A percentile compares a stretch with the other conserved stretches of the same genome.
Evolutionary conservation across 257 asterid genomes (phyloP).

Genomic region (Solanum clarkiae): DNA sequence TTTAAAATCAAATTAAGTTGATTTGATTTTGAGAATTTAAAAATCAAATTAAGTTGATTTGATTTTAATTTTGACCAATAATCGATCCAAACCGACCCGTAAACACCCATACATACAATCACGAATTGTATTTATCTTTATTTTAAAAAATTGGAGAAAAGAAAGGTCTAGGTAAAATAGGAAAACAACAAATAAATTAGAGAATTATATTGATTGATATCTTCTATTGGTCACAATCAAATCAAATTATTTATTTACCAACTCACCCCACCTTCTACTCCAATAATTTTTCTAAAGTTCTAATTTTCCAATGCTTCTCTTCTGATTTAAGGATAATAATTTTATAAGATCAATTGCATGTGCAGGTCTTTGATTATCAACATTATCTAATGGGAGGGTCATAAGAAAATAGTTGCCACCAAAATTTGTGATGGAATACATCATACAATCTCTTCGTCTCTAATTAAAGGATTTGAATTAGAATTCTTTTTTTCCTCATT

Average conservation of each 20-base stretch:
- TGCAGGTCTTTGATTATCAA: not conserved
- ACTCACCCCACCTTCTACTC: not conserved
- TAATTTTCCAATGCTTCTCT: not conserved
- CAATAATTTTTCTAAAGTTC: not conserved
- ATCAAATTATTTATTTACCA: not conserved
- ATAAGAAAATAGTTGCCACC: not conserved
- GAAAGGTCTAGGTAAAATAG: not conserved
- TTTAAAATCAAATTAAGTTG: too few relatives aligned
- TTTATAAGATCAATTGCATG: not conserved
- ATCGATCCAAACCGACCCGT: too few relatives aligned
- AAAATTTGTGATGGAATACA: not conserved
- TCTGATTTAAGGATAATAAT: not conserved
- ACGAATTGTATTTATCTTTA: not conserved
- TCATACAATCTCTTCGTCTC: not conserved
- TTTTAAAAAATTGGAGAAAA: not conserved
- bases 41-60: too few relatives aligned
- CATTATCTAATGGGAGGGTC: not conserved
- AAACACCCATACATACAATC: not conserved
- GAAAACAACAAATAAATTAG: not conserved
- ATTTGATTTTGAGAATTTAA: too few relatives aligned
- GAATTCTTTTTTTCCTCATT: not conserved
- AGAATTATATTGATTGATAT: not conserved
- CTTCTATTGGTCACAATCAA: not conserved
- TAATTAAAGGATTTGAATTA: not conserved
- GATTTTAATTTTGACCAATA: too few relatives aligned